Evolutionary conservation across 495 filamentous ascomycete species (phyloP), one percentile per base, ranked within the genome.

Genomic region (Podospora sp.): DNA sequence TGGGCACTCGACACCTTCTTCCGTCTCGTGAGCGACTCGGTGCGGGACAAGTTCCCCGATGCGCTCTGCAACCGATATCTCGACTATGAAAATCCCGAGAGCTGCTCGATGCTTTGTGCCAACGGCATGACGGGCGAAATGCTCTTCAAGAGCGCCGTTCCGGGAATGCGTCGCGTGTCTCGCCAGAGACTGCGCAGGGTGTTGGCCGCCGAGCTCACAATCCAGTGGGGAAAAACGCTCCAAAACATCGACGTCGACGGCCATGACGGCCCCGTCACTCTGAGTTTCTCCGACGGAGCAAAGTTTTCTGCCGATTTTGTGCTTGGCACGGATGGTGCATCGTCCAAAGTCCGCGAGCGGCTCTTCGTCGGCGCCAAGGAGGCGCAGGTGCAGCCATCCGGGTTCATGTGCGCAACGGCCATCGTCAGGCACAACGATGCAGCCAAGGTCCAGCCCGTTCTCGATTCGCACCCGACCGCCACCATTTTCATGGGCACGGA

Each of bases 261-360:
- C 64, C 84, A 11, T 11, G 27, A 27, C 16, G 56, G 27, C 22
- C 24, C 87, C 70, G 79, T 91, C 36, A 86, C 83, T 40, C 86
- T 84, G 51, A 84, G 86, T 73, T 94, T 92, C 83, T 88, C 87
- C 50, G 91, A 91, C 74, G 86, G 88, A 60, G 18, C 27, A 33
- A 63, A 57, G 0, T 7, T 53, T 21, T 63, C 65, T 12, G 78
- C 72, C 0, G 65, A 77, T 33, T 71, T 79, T 0, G 66, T 85
- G 1, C 63, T 87, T 21, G 84, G 83, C 0, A 77, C 83, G 0
- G 85, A 87, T 64, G 83, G 83, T 20, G 75, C 83, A 16, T 74
- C 76, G 12, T 82, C 80, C 21, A 72, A 65, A 22, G 74, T 81
- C 0, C 75, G 84, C 5, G 68, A 73, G 36, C 53, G 78, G 8